These are phyloP conservation scores for Cadophora gregata DNA, from an alignment of 2,329 filamentous ascomycete genomes.

Conservation along the genomic window DNA sequence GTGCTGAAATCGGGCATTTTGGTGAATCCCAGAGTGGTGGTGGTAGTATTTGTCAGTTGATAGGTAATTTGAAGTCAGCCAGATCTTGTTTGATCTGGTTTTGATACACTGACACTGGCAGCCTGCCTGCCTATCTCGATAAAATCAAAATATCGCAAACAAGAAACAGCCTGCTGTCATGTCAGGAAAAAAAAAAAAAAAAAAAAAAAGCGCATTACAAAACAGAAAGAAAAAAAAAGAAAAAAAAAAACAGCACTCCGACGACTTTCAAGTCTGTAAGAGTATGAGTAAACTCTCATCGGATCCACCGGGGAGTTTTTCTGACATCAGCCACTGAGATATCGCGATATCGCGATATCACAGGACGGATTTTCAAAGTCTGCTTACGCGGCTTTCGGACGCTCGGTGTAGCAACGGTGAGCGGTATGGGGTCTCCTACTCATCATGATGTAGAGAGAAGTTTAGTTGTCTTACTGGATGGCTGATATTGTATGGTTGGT, in stretches of 20 bases:
- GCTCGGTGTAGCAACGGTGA: not conserved
- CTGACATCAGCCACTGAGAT: constrained; percentile 7
- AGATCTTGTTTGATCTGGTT: not conserved
- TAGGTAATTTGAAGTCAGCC: not conserved
- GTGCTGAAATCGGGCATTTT: constrained; percentile 9
- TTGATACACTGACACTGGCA: not conserved
- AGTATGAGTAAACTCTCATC: constrained; percentile 6
- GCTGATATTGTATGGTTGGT: not conserved
- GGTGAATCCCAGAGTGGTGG: not conserved
- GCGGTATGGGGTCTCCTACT: not conserved
- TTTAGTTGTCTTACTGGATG: not conserved
- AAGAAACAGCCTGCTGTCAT: not conserved
- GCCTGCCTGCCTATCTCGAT: not conserved
- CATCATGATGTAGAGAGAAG: not conserved
- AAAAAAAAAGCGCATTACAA: not conserved
- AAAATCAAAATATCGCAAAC: not conserved
- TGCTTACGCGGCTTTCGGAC: constrained; percentile 7
- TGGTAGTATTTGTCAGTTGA: not conserved
- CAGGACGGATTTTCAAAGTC: constrained; percentile 7
- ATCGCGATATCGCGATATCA: constrained; percentile 3
- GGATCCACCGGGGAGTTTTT: not conserved
- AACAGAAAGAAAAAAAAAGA: not conserved
- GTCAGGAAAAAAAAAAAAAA: too few relatives aligned
- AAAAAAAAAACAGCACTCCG: not conserved
- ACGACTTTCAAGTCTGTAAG: not conserved